phyloP scores from a whole-genome alignment of 139 green algal species.

The Tetraselmis striata region DNA sequence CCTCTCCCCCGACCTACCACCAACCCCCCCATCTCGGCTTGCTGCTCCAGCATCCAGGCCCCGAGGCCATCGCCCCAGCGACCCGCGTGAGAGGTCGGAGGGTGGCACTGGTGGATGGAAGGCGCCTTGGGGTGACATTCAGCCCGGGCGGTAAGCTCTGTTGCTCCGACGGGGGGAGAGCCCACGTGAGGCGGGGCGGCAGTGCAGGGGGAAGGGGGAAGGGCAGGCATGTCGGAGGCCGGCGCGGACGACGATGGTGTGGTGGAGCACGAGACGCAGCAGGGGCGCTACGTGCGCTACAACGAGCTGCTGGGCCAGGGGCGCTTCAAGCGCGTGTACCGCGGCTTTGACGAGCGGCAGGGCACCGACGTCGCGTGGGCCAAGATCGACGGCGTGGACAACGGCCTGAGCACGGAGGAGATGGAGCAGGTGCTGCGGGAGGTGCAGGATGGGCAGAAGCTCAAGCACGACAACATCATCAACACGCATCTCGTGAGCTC shows the following conservation, averaged over 20 bases:
- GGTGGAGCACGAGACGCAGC: conserved; percentile 35
- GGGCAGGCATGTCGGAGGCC: not conserved
- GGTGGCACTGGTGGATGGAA: too few relatives aligned
- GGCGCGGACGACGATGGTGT: conserved; percentile 43
- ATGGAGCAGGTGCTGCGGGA: conserved; percentile 43
- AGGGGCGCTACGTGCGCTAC: conserved; percentile 69
- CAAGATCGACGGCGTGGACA: conserved; percentile 58
- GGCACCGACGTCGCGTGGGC: conserved; percentile 89
- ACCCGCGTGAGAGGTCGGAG: too few relatives aligned
- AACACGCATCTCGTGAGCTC: conserved; percentile 27
- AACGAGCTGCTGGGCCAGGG: conserved; percentile 57
- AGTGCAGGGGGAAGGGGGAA: too few relatives aligned
- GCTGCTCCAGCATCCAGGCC: too few relatives aligned
- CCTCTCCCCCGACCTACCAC: too few relatives aligned
- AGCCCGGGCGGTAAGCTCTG: too few relatives aligned
- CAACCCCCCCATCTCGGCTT: too few relatives aligned
- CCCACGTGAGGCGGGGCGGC: too few relatives aligned
- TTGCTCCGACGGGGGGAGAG: too few relatives aligned
- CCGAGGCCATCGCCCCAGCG: too few relatives aligned
- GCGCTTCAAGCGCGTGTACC: conserved; percentile 79
- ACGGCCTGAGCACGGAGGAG: conserved; percentile 57
- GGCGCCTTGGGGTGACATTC: too few relatives aligned
- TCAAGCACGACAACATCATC: conserved; percentile 90
- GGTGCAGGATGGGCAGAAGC: conserved; percentile 39
- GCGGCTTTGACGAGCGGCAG: conserved; percentile 70